phyloP scores from a whole-genome alignment of 2,329 filamentous ascomycete genomes.

The Colletotrichum cordylinicola region DNA sequence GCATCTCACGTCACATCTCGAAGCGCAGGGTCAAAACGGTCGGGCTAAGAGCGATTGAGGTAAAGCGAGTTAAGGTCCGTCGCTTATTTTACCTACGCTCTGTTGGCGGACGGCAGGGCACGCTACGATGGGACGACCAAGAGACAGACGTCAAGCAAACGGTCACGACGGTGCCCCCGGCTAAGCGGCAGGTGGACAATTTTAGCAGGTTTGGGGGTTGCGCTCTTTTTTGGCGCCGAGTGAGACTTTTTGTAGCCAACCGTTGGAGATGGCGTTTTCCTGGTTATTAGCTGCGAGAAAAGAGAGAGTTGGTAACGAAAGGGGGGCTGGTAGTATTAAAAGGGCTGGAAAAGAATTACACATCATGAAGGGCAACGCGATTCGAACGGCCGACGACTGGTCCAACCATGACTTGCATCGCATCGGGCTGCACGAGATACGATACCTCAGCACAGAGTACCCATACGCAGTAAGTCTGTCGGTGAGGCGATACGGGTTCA shows the following conservation, averaged over 20 bases:
- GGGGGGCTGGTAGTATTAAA: not conserved
- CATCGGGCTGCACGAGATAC: not conserved
- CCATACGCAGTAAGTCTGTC: not conserved
- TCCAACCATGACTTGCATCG: not conserved
- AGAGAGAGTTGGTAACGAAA: not conserved
- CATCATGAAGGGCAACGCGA: not conserved
- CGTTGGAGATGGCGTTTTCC: not conserved
- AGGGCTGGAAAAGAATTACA: not conserved
- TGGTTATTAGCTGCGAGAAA: not conserved
- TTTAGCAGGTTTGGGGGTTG: not conserved
- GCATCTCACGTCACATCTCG: conserved; percentile 2
- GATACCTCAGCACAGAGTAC: not conserved
- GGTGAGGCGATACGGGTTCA: not conserved
- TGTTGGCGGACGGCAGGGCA: not conserved
- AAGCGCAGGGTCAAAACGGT: conserved; percentile 9
- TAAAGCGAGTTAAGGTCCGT: not conserved
- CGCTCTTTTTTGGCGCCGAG: not conserved
- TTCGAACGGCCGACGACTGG: not conserved
- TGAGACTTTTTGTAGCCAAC: not conserved
- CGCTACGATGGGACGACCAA: not conserved
- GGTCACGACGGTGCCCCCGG: not conserved
- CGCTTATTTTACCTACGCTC: not conserved
- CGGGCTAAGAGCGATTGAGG: not conserved
- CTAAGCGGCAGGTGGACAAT: conserved; percentile 6
- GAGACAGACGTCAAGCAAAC: conserved; percentile 10